Conservation (phyloP, 352 stramenopile genomes). For the Globisporangium middletonii region DNA sequence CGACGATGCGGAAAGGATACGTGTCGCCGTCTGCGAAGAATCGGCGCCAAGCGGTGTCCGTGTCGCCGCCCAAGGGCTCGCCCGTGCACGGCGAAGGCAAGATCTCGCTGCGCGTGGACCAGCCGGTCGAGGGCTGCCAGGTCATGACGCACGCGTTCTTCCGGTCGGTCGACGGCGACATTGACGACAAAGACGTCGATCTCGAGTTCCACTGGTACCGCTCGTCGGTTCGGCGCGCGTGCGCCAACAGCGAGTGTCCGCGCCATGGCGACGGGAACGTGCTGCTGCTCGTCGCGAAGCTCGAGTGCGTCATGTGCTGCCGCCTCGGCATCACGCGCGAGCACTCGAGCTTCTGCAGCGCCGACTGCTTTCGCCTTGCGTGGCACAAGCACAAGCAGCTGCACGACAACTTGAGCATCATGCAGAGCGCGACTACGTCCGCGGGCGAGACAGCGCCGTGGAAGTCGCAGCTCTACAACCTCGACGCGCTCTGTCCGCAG, state of each 20-base stretch:
- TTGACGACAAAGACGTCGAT: constrained; percentile 64
- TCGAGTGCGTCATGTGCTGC: constrained; percentile 69
- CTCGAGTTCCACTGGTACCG: constrained; percentile 69
- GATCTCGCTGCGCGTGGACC: constrained; percentile 70
- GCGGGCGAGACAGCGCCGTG: constrained; percentile 21
- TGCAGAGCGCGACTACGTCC: constrained; percentile 12
- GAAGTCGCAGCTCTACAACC: constrained; percentile 59
- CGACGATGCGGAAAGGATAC: constrained; percentile 25
- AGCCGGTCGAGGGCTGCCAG: constrained; percentile 59
- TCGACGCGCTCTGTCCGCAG: constrained; percentile 46
- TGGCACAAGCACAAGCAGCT: constrained; percentile 68
- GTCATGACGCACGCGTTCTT: constrained; percentile 81
- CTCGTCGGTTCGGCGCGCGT: constrained; percentile 46
- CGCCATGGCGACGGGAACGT: constrained; percentile 59
- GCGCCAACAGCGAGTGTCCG: constrained; percentile 53
- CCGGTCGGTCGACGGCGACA: constrained; percentile 57
- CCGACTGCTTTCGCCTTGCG: constrained; percentile 56
- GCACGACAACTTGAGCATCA: constrained; percentile 28
- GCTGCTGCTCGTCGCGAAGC: constrained; percentile 58
- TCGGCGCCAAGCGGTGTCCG: constrained; percentile 11
- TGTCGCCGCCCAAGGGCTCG: constrained; percentile 49
- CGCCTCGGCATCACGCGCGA: constrained; percentile 57
- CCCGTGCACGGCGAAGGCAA: constrained; percentile 56
- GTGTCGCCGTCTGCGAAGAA: constrained; percentile 22
- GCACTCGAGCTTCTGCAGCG: constrained; percentile 63